phyloP scores from a whole-genome alignment of 1,284 basidiomycete species.

The Sanghuangporus sanghuang region DNA sequence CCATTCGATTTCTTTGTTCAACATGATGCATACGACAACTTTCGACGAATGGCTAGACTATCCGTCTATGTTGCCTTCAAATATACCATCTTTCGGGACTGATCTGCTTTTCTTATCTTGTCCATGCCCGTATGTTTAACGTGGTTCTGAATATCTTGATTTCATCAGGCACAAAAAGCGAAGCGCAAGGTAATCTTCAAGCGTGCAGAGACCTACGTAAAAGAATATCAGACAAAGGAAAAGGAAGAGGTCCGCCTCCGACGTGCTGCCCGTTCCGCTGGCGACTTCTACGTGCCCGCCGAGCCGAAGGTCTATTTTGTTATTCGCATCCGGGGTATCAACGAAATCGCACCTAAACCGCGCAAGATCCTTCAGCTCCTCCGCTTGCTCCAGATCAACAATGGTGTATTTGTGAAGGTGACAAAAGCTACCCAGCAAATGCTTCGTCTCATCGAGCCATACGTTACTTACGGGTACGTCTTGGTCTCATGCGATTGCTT shows the following conservation, averaged over 20 bases:
- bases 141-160: slow-evolving; percentile 14
- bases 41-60: slow-evolving; percentile 67
- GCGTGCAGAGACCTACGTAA: slow-evolving; percentile 97
- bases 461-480: slow-evolving; percentile 89
- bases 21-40: slow-evolving; percentile 79
- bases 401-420: slow-evolving; percentile 97
- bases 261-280: slow-evolving; percentile 86
- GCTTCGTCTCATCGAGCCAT: slow-evolving; percentile 96
- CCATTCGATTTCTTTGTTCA: slow-evolving; percentile 22
- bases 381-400: slow-evolving; percentile 99
- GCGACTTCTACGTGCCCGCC: slow-evolving; percentile 96
- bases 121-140: slow-evolving; percentile 5
- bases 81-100: slow-evolving; percentile 99
- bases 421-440: slow-evolving; percentile 97
- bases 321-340: slow-evolving; percentile 97
- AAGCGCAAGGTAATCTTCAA: slow-evolving; percentile 99
- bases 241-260: slow-evolving; percentile 96
- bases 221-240: slow-evolving; percentile 93
- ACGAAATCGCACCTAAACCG: slow-evolving; percentile 98
- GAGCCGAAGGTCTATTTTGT: slow-evolving; percentile 99
- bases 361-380: slow-evolving; percentile 99
- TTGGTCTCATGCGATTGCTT: background rate
- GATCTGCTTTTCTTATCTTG: slow-evolving; percentile 28
- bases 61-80: slow-evolving; percentile 74
- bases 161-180: slow-evolving; percentile 71